Conservation (phyloP, 441 rosid species). For the Gossypium schwendimanii region DNA sequence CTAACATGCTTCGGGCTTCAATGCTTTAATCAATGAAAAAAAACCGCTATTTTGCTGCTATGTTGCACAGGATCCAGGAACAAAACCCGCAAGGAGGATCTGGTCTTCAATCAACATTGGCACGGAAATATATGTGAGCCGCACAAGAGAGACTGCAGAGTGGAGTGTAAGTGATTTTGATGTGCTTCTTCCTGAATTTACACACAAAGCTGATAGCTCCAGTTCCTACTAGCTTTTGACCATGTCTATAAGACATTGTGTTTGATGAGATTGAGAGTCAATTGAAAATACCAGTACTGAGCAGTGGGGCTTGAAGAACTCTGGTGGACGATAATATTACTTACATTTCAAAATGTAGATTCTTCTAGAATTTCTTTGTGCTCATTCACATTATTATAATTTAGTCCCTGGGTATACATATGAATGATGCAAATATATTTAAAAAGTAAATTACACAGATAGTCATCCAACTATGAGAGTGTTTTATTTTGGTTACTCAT, state of each 20-base stretch:
- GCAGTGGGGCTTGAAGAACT: neutral
- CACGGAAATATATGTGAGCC: conserved; percentile 56
- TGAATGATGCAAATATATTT: too few species aligned
- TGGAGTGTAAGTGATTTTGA: conserved; percentile 67
- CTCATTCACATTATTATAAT: neutral
- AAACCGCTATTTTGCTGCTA: neutral
- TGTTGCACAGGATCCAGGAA: conserved; percentile 53
- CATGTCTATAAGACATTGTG: neutral
- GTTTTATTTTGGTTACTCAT: too few species aligned
- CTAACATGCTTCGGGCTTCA: neutral
- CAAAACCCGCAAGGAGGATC: conserved; percentile 44
- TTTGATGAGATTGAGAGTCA: neutral
- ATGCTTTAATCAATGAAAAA: neutral
- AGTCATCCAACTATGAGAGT: too few species aligned
- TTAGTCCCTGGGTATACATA: too few species aligned
- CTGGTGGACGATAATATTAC: neutral
- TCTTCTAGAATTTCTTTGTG: neutral
- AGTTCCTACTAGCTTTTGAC: conserved; percentile 7
- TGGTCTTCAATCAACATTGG: conserved; percentile 60
- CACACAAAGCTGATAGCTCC: conserved; percentile 5
- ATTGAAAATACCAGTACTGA: neutral
- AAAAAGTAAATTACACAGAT: too few species aligned
- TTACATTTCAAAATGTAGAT: neutral
- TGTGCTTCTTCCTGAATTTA: conserved; percentile 38
- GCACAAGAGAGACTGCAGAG: conserved; percentile 44